Percentiles rank a stretch among this genome's conserved stretches.
These are phyloP conservation scores for Leccinum subtestaceum DNA, from an alignment of 768 basidiomycete genomes.

Conservation along the genomic window DNA sequence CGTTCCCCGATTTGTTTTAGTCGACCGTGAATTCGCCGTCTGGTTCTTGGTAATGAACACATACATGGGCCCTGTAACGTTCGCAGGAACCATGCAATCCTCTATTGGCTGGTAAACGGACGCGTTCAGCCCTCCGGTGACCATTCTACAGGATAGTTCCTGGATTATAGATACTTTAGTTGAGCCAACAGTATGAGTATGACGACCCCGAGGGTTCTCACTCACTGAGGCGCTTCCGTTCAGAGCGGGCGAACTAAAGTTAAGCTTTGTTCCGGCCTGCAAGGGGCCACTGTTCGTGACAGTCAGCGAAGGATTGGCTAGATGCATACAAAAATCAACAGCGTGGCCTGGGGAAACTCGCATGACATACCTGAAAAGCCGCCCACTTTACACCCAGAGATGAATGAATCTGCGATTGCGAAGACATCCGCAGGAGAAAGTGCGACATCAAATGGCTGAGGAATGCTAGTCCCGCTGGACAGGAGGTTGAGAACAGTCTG, in stretches of 20 bases:
- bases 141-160: slow-evolving; percentile 72
- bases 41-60: slow-evolving; percentile 64
- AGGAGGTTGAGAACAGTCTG: slow-evolving; percentile 75
- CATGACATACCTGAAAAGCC: slow-evolving; percentile 42
- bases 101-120: slow-evolving; percentile 58
- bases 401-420: slow-evolving; percentile 64
- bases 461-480: slow-evolving; percentile 53
- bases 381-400: slow-evolving; percentile 65
- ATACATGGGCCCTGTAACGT: slow-evolving; percentile 72
- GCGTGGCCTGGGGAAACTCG: not conserved
- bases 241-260: slow-evolving; percentile 57
- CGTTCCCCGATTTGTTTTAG: slow-evolving; percentile 42
- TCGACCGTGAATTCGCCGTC: slow-evolving; percentile 54
- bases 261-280: slow-evolving; percentile 55
- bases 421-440: slow-evolving; percentile 70
- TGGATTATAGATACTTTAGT: slow-evolving; percentile 25
- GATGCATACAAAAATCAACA: not conserved
- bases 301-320: slow-evolving; percentile 58
- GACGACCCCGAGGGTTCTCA: slow-evolving; percentile 31
- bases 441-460: slow-evolving; percentile 69
- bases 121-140: slow-evolving; percentile 56
- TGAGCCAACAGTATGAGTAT: not conserved
- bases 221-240: slow-evolving; percentile 45
- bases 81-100: slow-evolving; percentile 61
- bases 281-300: slow-evolving; percentile 64